A percentile compares a stretch with the other conserved stretches of the same genome.
phyloP scores from a whole-genome alignment of 768 basidiomycete genomes.

The Chalciporus sphaerocephalus region DNA sequence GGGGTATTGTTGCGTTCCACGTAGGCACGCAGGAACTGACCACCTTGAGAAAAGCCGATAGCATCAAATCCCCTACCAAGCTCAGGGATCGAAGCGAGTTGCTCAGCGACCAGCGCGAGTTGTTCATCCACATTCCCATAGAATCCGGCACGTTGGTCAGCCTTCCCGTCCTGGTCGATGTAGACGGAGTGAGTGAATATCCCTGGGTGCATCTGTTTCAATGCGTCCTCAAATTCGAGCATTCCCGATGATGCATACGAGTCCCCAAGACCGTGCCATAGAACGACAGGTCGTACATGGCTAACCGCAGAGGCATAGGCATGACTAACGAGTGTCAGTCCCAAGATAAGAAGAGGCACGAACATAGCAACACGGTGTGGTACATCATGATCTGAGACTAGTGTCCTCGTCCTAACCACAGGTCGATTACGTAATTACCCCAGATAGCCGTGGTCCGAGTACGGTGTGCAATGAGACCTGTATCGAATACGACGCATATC shows the following conservation, averaged over 20 bases:
- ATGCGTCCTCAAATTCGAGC: conserved; percentile 52
- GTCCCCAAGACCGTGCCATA: conserved; percentile 86
- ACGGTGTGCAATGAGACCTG: too few species aligned
- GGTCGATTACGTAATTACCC: conserved; percentile 12
- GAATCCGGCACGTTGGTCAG: conserved; percentile 66
- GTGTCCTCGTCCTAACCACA: too few species aligned
- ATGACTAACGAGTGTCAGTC: conserved; percentile 13
- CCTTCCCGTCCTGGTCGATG: conserved; percentile 55
- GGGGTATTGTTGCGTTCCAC: conserved; percentile 72
- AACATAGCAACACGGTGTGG: conserved; percentile 9
- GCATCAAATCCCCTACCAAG: conserved; percentile 74
- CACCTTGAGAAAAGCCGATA: conserved; percentile 86
- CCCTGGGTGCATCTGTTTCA: conserved; percentile 63
- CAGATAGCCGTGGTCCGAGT: not conserved
- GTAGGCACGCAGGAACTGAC: conserved; percentile 85
- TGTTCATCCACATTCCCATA: conserved; percentile 78
- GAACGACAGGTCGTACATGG: conserved; percentile 51
- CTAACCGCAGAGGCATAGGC: conserved; percentile 12
- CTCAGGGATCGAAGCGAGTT: conserved; percentile 61
- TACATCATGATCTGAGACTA: too few species aligned
- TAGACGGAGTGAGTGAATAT: conserved; percentile 76
- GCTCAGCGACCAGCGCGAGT: conserved; percentile 56
- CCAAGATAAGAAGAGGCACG: conserved; percentile 5
- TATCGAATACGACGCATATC: too few species aligned
- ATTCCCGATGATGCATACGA: conserved; percentile 71